Conservation (phyloP, 2,329 filamentous ascomycete genomes). For the Sporothrix pseudoabietina region DNA sequence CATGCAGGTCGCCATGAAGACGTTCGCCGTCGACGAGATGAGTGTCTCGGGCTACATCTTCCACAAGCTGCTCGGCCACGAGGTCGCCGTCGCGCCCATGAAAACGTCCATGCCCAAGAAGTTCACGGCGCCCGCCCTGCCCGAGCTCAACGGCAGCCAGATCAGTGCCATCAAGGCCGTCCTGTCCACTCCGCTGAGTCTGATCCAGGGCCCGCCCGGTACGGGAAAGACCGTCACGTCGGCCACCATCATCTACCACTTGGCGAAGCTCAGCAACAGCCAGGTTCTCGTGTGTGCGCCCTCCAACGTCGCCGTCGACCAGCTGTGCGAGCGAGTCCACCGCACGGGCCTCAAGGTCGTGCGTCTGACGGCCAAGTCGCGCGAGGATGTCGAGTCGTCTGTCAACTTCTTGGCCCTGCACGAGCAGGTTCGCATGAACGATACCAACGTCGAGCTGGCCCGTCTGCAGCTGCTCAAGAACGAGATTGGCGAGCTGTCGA, state of each 20-base stretch:
- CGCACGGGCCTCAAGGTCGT: constrained; percentile 94
- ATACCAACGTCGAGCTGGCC: constrained; percentile 89
- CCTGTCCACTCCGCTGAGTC: constrained; percentile 85
- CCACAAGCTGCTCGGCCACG: constrained; percentile 91
- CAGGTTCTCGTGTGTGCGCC: constrained; percentile 96
- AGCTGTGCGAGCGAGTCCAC: constrained; percentile 96
- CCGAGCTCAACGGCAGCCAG: constrained; percentile 93
- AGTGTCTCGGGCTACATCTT: constrained; percentile 99
- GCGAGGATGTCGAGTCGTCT: constrained; percentile 97
- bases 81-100: constrained; percentile 91
- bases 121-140: constrained; percentile 90
- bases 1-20: constrained; percentile 99
- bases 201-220: constrained; percentile 95
- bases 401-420: constrained; percentile 94
- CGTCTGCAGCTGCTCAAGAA: constrained; percentile 93
- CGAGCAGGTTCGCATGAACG: constrained; percentile 96
- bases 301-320: constrained; percentile 97
- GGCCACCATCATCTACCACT: constrained; percentile 96
- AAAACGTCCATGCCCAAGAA: constrained; percentile 96
- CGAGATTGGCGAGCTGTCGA: constrained; percentile 87
- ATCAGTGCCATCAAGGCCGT: constrained; percentile 96
- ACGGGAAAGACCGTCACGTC: constrained; percentile 99
- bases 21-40: constrained; percentile 95
- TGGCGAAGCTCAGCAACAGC: constrained; percentile 91
- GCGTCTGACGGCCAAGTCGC: constrained; percentile 96